Percentiles rank a stretch among this genome's conserved stretches.
These are phyloP conservation scores for Beauveria pseudobassiana DNA, from an alignment of 2,329 filamentous ascomycete species.

Conservation along the genomic window DNA sequence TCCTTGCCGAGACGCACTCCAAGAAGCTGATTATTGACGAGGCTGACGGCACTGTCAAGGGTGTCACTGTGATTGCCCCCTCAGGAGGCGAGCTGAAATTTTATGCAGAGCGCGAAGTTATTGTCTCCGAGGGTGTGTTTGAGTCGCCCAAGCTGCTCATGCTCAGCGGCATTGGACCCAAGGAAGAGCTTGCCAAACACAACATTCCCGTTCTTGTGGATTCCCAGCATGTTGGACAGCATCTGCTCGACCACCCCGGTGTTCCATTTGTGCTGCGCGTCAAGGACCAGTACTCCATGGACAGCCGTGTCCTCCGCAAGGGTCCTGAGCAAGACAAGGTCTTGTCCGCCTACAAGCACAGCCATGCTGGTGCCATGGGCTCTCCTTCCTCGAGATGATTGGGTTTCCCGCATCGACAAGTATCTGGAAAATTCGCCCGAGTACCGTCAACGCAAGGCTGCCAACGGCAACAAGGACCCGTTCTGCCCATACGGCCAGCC, in stretches of 20 bases:
- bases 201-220: constrained; percentile 47
- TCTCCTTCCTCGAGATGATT: constrained; percentile 39
- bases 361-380: constrained; percentile 31
- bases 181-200: constrained; percentile 41
- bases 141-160: constrained; percentile 59
- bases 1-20: constrained; percentile 39
- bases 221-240: constrained; percentile 55
- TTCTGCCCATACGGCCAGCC: constrained; percentile 50
- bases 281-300: constrained; percentile 25
- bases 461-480: constrained; percentile 40
- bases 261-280: constrained; percentile 31
- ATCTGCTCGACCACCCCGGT: constrained; percentile 54
- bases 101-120: constrained; percentile 41
- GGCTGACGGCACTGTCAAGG: constrained; percentile 21
- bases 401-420: constrained; percentile 51
- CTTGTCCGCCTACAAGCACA: constrained; percentile 27
- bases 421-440: constrained; percentile 39
- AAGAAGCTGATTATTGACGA: constrained; percentile 46
- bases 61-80: constrained; percentile 6
- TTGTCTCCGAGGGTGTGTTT: constrained; percentile 45
- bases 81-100: constrained; percentile 23
- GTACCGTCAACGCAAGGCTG: constrained; percentile 36
- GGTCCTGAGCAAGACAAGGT: constrained; percentile 27
- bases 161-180: constrained; percentile 55
- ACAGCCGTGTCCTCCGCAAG: constrained; percentile 32